Evolutionary conservation across 2,329 filamentous ascomycete species (phyloP), one percentile per base, ranked within the genome.

Genomic region (Cladosporium sp.): DNA sequence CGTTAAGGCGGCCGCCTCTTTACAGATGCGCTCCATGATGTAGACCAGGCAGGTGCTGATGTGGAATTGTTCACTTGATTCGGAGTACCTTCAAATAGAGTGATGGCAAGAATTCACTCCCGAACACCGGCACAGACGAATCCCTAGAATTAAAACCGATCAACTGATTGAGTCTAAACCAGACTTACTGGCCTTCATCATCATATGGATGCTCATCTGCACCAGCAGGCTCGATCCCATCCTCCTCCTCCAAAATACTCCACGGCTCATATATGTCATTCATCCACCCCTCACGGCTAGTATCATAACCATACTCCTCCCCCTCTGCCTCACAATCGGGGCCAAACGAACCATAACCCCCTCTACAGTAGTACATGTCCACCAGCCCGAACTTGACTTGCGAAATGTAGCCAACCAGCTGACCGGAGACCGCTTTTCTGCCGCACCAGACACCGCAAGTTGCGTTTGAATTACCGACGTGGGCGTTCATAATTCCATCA

Each of bases 291-390:
- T 36, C 49, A 15, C 22, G 25, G 7, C 30, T 17, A 38, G 15
- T 19, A 19, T 37, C 49, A 25, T 51, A 39, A 25, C 37, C 37
- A 22, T 36, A 37, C 3, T 51, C 49, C 30, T 51, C 22, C 11
- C 49, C 37, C 12, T 51, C 49, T 11, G 19, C 28, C 19, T 51
- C 49, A 14, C 45, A 51, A 47, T 45, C 43, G 49, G 55, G 55
- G 15, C 28, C 30, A 51, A 37, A 51, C 12, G 15, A 37, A 59
- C 59, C 37, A 38, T 55, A 60, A 52, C 14, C 11, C 37, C 50
- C 51, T 17, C 51, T 40, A 25, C 47, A 51, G 30, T 59, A 43
- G 47, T 55, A 55, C 58, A 59, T 59, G 40, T 47, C 38, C 14
- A 43, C 42, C 47, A 42, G 12, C 11, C 40, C 40, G 7, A 1